These are phyloP conservation scores for Candida montana DNA, from an alignment of 805 yeast genomes.

Conservation along the genomic window DNA sequence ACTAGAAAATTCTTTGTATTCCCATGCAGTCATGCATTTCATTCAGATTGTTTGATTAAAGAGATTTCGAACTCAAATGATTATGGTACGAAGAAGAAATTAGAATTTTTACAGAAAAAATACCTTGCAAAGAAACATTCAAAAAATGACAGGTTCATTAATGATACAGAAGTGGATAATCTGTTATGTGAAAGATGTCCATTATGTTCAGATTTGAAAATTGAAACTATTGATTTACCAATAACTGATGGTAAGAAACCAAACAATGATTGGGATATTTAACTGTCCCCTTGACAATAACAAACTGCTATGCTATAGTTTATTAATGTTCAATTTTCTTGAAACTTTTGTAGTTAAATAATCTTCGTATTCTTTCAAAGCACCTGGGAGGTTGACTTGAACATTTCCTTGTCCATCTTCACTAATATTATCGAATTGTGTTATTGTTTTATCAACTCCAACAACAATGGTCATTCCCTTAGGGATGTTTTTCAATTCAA, in stretches of 20 bases:
- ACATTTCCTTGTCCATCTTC: conserved; percentile 18
- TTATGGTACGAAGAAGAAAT: conserved; percentile 56
- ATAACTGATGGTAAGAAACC: conserved; percentile 38
- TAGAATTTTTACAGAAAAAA: conserved; percentile 43
- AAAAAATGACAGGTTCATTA: conserved; percentile 24
- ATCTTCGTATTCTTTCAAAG: not conserved
- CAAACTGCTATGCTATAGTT: no score
- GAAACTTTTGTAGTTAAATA: not conserved
- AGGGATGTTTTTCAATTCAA: conserved; percentile 12
- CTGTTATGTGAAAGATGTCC: conserved; percentile 62
- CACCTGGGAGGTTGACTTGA: not conserved
- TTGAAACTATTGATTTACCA: conserved; percentile 63
- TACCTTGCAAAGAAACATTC: conserved; percentile 24
- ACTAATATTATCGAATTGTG: conserved; percentile 18
- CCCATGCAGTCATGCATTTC: conserved; percentile 89
- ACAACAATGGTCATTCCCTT: conserved; percentile 23
- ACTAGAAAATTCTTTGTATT: conserved; percentile 71
- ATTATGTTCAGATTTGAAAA: conserved; percentile 69
- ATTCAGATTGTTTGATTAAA: conserved; percentile 78
- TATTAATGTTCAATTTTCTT: not conserved
- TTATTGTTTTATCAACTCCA: conserved; percentile 12
- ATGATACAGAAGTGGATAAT: conserved; percentile 47
- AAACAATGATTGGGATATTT: conserved; percentile 41
- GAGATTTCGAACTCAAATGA: conserved; percentile 57
- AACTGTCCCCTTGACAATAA: no score